Base-by-base conservation (phyloP, 1,284 basidiomycete genomes). In the Austropuccinia psidii region DNA sequence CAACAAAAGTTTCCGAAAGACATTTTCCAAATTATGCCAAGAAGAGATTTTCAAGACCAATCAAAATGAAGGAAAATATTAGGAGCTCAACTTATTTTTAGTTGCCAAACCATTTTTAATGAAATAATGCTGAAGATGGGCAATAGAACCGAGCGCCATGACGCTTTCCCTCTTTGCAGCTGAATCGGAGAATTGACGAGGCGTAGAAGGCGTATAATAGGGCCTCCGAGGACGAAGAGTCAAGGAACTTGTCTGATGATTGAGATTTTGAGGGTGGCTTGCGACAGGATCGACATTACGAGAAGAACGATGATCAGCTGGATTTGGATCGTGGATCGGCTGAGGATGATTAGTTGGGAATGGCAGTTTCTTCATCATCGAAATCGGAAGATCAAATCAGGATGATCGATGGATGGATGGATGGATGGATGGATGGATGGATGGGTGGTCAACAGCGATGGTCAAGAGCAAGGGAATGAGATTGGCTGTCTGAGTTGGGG, bases 151-250 rank as follows among this genome's bases (percentile, higher is more conserved):
- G 24, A 93, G 81, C 0, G 89, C 87, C 88, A 91, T 88, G 21
- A 93, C 91, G 78, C 89, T 90, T 80, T 90, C 88, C 52, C 91
- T 85, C 81, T 91, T 91, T 6, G 89, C 89, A 3, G 91, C 90
- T 76, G 89, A 90, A 76, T 88, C 83, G 78, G 88, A 89, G 84
- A 92, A 92, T 8, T 89, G 89, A 77, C 91, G 91, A 80, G 86
- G 39, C 2, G 64, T 74, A 8, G 21, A 2, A 27, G 75, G 70
- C 4, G 69, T 39, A 57, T 69, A 75, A 47, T 69, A 70, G 0
- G 67, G 24, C 54, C 55, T 60, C 19, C 67, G 41, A 33, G 50
- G 50, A 2, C 50, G 50, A 11, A 9, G 7, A 15, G 50, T 21
- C 9, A 29, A 29, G n/a, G 17, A 35, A 55, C 15, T 19, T 55